Base-by-base conservation (phyloP, 2,329 filamentous ascomycete species). In the Aspergillus tamarii region DNA sequence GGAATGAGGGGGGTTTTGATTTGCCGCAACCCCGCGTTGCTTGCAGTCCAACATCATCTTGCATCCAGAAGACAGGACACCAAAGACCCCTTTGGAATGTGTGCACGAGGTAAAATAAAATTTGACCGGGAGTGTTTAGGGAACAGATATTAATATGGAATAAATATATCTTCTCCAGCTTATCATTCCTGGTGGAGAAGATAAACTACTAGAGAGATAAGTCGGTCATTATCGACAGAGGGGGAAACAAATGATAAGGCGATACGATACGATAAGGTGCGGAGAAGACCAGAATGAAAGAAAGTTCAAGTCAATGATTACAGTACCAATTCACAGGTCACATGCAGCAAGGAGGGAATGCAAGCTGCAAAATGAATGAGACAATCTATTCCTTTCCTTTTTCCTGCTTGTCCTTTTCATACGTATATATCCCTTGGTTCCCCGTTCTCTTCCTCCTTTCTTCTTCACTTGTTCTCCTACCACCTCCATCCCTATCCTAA, bases 251-350 rank as follows among this genome's bases (percentile, higher is more conserved):
- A 55, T 30, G n/a, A 36, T 19, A 19, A 54, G 28, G 14, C 6
- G 16, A 36, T 36, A 14, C 34, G 34, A 36, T 36, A 16, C 52
- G 70, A 73, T 73, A 73, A 73, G 66, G 66, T 74, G 73, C 73
- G 73, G 73, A 70, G 73, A 67, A 67, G 32, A 54, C 34, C 54
- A 45, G n/a, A 34, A 12, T 19, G 14, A n/a, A 23, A 57, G 53
- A 46, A 46, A 8, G 43, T 46, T 46, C 43, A 46, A 19, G 21
- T 52, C 23, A 52, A 28, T 52, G 48, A 52, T 52, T 53, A 53
- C 50, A 23, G 32, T 34, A 21, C 28, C 52, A 54, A 46, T 46
- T 21, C 32, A 54, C 59, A 72, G 64, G 70, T 73, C 71, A 73
- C 72, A 71, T 72, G 71, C 57, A 57, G 50, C n/a, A 32, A 32